These are phyloP conservation scores for Volvox reticuliferus DNA, from an alignment of 139 green algal genomes.

Conservation along the genomic window DNA sequence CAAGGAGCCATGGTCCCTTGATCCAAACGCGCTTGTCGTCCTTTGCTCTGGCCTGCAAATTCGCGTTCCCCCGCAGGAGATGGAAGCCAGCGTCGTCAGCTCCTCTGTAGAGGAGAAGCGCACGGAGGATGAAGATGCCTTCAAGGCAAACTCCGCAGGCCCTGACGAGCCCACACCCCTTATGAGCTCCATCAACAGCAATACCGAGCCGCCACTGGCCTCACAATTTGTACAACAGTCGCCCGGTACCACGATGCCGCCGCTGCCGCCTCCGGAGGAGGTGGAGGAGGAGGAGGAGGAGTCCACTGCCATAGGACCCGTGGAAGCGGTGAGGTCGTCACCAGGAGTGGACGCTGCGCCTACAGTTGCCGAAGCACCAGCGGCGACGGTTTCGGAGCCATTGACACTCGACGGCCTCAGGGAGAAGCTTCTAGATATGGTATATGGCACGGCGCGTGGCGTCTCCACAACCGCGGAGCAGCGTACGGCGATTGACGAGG, in stretches of 20 bases:
- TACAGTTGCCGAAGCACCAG: background rate
- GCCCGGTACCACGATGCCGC: background rate
- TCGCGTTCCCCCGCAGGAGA: too few relatives aligned
- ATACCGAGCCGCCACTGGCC: too few relatives aligned
- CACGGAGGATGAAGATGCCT: too few relatives aligned
- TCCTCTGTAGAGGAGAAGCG: too few relatives aligned
- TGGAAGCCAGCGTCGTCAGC: too few relatives aligned
- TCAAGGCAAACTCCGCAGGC: too few relatives aligned
- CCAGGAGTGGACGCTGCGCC: background rate
- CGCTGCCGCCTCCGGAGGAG: background rate
- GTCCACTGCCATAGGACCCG: too few relatives aligned
- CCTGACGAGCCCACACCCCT: background rate
- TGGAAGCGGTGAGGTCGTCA: too few relatives aligned
- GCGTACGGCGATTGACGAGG: conserved; percentile 68
- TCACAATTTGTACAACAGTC: background rate
- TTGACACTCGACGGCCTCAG: conserved; percentile 38
- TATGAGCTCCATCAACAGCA: background rate
- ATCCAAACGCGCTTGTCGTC: too few relatives aligned
- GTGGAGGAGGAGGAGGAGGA: background rate
- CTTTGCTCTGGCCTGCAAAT: too few relatives aligned
- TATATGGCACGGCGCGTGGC: conserved; percentile 72
- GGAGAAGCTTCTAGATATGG: conserved; percentile 63
- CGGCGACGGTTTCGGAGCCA: background rate
- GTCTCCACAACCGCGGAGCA: conserved; percentile 53
- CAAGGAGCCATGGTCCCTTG: too few relatives aligned